Evolutionary conservation across 441 rosid genomes (phyloP).

Genomic region (Iberis amara): DNA sequence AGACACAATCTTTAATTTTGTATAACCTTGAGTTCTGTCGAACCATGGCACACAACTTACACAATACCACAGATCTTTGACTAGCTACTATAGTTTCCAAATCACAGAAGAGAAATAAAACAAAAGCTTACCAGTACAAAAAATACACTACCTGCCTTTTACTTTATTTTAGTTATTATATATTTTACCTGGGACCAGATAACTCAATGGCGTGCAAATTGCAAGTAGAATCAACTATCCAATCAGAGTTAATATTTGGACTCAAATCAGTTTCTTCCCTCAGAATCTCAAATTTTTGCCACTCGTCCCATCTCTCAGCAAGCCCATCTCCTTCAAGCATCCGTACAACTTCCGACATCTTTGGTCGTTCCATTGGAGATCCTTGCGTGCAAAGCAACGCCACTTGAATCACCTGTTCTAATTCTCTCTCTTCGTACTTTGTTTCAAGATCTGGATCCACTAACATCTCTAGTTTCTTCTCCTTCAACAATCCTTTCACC

Average conservation of each 20-base stretch:
- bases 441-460: conserved; percentile 73
- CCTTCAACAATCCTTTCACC: conserved; percentile 38
- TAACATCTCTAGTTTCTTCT: conserved; percentile 68
- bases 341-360: conserved; percentile 87
- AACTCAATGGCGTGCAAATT: conserved; percentile 92
- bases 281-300: conserved; percentile 49
- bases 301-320: conserved; percentile 90
- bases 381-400: conserved; percentile 77
- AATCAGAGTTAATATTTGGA: conserved; percentile 58
- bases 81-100: too few relatives aligned
- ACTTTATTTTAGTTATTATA: too few relatives aligned
- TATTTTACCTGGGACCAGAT: conserved; percentile 79
- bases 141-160: too few relatives aligned
- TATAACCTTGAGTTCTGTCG: too few relatives aligned
- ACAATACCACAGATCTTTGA: too few relatives aligned
- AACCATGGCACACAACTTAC: too few relatives aligned
- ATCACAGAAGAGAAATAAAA: too few relatives aligned
- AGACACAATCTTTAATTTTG: too few relatives aligned
- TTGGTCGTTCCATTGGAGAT: conserved; percentile 69
- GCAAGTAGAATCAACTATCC: conserved; percentile 77
- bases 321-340: conserved; percentile 96
- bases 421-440: conserved; percentile 63
- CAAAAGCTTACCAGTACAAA: too few relatives aligned
- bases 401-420: conserved; percentile 81
- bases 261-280: conserved; percentile 45